These are phyloP conservation scores for Arthrobotrys musiformis DNA, from an alignment of 2,329 filamentous ascomycete species.

Conservation along the genomic window DNA sequence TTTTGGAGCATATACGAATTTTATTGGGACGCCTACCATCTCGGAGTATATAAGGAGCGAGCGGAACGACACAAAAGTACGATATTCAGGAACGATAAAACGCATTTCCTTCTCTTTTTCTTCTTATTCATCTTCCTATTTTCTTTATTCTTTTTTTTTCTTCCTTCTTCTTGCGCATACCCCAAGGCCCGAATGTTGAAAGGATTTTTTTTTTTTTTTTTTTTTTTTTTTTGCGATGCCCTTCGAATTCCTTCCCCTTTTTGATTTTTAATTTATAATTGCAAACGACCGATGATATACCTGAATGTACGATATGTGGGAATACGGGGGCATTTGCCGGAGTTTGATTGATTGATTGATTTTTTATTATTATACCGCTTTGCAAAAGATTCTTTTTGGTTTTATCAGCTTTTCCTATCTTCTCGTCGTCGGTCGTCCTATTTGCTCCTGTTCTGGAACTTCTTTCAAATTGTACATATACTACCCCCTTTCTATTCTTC, in stretches of 20 bases:
- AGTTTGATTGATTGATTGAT: constrained; percentile 22
- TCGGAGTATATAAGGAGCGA: constrained; percentile 17
- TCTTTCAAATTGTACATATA: constrained; percentile 5
- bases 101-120: constrained; percentile 15
- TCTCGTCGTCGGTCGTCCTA: not conserved
- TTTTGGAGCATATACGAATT: constrained; percentile 8
- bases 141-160: not conserved
- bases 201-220: too few species aligned
- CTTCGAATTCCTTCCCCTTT: not conserved
- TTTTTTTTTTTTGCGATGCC: constrained; percentile 13
- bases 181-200: constrained; percentile 2
- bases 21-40: constrained; percentile 4
- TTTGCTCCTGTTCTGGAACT: not conserved
- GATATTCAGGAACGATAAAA: constrained; percentile 22
- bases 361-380: constrained; percentile 19
- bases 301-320: constrained; percentile 15
- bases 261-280: constrained; percentile 23
- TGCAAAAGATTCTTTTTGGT: not conserved
- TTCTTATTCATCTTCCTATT: not conserved
- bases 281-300: constrained; percentile 26
- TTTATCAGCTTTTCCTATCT: not conserved
- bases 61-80: constrained; percentile 9
- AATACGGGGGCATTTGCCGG: constrained; percentile 20
- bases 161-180: not conserved
- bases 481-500: not conserved